Percentiles rank a stretch among this genome's conserved stretches.
Evolutionary conservation across 1,139 yeast species (phyloP).

Genomic region (Ashbya aceris): DNA sequence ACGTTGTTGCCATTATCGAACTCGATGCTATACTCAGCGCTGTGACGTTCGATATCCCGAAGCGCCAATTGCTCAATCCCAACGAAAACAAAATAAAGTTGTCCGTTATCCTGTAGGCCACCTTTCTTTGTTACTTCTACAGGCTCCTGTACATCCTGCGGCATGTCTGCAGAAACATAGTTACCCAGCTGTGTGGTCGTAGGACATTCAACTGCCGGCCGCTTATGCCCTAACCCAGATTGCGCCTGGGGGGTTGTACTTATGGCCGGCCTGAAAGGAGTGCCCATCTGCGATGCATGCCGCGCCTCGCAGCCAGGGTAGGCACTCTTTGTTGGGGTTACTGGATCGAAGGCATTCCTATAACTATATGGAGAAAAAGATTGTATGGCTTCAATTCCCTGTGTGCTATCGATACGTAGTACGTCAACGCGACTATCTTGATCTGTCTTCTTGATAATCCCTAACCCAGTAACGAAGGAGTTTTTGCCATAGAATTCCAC

Average conservation of each 20-base stretch:
- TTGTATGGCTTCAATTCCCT: background rate
- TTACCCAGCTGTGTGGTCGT: too few relatives aligned
- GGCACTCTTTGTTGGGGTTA: background rate
- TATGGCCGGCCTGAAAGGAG: background rate
- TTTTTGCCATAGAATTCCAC: background rate
- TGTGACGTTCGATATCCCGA: slow-evolving; percentile 45
- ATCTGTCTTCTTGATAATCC: background rate
- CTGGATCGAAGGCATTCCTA: background rate
- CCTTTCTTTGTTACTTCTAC: background rate
- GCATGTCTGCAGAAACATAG: too few relatives aligned
- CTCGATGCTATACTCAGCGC: slow-evolving; percentile 60
- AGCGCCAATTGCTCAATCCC: slow-evolving; percentile 49
- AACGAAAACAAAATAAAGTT: slow-evolving; percentile 59
- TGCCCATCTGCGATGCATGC: background rate
- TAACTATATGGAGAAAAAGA: background rate
- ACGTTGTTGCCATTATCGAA: slow-evolving; percentile 89
- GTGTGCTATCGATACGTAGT: background rate
- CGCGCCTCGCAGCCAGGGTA: background rate
- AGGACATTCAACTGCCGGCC: too few relatives aligned
- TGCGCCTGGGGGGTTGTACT: background rate
- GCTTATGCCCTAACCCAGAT: too few relatives aligned
- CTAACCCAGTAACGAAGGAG: background rate
- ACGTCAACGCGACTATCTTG: background rate
- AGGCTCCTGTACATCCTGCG: background rate
- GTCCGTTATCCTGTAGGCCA: slow-evolving; percentile 48